Evolutionary conservation across 2,329 filamentous ascomycete species (phyloP).

Genomic region (Fusarium longipes): DNA sequence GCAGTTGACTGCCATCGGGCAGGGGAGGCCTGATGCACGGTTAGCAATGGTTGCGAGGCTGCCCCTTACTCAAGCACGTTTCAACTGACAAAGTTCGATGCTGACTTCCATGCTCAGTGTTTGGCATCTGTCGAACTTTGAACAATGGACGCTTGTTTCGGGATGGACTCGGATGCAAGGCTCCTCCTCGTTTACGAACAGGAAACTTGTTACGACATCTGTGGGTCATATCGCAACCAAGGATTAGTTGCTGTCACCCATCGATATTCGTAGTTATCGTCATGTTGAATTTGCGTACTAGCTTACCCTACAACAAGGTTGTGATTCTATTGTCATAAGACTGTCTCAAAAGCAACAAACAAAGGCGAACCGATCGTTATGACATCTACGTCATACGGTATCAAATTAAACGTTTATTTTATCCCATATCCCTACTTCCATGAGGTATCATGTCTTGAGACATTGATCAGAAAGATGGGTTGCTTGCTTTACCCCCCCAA

Average conservation of each 20-base stretch:
- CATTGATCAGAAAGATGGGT: neutral
- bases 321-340: neutral
- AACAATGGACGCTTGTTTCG: neutral
- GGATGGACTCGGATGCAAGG: neutral
- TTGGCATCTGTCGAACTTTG: neutral
- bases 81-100: neutral
- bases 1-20: neutral
- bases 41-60: conserved; percentile 15
- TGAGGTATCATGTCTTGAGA: conserved; percentile 20
- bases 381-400: conserved; percentile 31
- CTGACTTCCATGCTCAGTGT: neutral
- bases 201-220: neutral
- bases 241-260: neutral
- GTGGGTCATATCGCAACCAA: neutral
- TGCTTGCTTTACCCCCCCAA: neutral
- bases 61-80: conserved; percentile 3
- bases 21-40: conserved; percentile 3
- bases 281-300: neutral
- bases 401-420: neutral
- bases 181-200: neutral
- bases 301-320: conserved; percentile 24
- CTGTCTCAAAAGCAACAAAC: conserved; percentile 2
- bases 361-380: conserved; percentile 8
- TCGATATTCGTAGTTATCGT: neutral
- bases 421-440: conserved; percentile 3